phyloP scores from a whole-genome alignment of 768 basidiomycete genomes.

The Rhodotorula paludigena region DNA sequence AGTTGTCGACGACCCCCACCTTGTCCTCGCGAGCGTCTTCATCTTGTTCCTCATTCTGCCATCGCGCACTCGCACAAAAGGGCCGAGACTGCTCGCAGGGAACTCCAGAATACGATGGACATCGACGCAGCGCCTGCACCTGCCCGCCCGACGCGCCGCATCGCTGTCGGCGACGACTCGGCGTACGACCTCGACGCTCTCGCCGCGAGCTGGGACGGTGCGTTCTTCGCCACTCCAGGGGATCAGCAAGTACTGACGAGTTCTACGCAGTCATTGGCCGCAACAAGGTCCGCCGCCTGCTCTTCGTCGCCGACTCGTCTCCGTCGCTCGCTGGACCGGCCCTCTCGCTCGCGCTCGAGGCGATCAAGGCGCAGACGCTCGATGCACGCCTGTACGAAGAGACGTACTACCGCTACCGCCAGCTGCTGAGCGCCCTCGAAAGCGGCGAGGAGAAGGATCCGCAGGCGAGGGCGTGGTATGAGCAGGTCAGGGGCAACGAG shows the following conservation, averaged over 20 bases:
- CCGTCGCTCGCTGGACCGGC: conserved; percentile 70
- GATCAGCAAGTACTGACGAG: not conserved
- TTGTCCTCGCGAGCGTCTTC: too few relatives aligned
- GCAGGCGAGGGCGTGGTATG: conserved; percentile 16
- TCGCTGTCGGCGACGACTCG: conserved; percentile 65
- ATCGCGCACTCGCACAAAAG: too few relatives aligned
- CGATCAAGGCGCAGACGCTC: conserved; percentile 60
- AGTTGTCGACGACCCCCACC: too few relatives aligned
- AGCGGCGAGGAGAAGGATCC: conserved; percentile 9
- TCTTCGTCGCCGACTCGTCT: conserved; percentile 61
- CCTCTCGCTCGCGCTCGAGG: conserved; percentile 60
- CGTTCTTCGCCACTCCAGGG: conserved; percentile 23
- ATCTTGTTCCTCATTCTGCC: too few relatives aligned
- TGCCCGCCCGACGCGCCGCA: conserved; percentile 1
- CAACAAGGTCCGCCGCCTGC: conserved; percentile 66
- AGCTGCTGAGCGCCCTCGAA: conserved; percentile 50
- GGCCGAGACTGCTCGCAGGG: not conserved
- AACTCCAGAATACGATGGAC: conserved; percentile 7
- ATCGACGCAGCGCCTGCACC: not conserved
- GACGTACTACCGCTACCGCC: conserved; percentile 39
- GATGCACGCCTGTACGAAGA: conserved; percentile 54
- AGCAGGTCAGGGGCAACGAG: conserved; percentile 45
- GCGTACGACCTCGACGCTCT: conserved; percentile 83
- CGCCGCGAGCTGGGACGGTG: conserved; percentile 70
- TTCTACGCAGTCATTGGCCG: conserved; percentile 55